Evolutionary conservation across 306 rosid species (phyloP), one percentile per base, ranked within the genome.

Genomic region (Urtica urens): DNA sequence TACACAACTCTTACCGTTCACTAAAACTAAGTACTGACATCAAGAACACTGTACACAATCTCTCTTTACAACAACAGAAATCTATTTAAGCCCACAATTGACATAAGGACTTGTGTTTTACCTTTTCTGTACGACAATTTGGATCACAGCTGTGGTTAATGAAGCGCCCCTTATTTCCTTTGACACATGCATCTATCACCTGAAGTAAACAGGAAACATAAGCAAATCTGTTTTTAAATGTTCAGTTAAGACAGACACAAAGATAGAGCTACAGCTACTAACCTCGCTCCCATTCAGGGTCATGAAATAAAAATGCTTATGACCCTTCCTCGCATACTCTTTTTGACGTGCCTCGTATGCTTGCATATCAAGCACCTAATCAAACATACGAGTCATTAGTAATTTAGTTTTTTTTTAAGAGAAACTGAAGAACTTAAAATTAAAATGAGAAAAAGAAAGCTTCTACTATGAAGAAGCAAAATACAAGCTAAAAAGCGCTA

Each of bases 231-330:
- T n/a, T n/a, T n/a, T n/a, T n/a, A 28, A 0, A 35, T 35, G 40
- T 35, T 27, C 24, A 38, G 30, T 28, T 25, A 27, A 16, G 19
- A 29, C 15, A 18, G 21, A 24, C 23, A 16, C 38, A 49, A 8
- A 27, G 22, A 49, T 8, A 7, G n/a, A n/a, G 31, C 4, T 30
- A 1, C 6, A 18, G 14, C 20, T 13, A 16, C 54, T 49, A 49
- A 92, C 99, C 99, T 92, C 99, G 24, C 90, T 86, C 51, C 86
- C 78, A 70, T 92, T 80, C 64, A 92, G 66, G 40, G 99, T 92
- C 99, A 92, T 92, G 83, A 92, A 92, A 73, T 92, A 92, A 87
- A 92, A 92, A 80, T 92, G 99, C 22, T 86, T 77, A 71, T 92
- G 99, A 38, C 86, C 86, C 70, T 86, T 86, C 71, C 79, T 41